Evolutionary conservation across 106 monocot species (phyloP), one percentile per base, ranked within the genome.

Genomic region (Posidonia australis): DNA sequence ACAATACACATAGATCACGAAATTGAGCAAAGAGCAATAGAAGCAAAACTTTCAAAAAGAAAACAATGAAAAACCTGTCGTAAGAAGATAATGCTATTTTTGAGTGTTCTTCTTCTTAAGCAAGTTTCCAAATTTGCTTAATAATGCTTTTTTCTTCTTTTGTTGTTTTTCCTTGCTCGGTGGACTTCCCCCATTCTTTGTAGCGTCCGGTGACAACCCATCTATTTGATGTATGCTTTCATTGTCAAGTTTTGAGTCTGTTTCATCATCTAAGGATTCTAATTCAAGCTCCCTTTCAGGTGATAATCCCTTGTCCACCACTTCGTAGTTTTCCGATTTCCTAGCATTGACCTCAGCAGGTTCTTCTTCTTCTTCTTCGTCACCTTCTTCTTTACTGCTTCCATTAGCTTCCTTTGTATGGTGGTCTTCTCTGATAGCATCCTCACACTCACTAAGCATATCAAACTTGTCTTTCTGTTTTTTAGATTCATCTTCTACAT

Each of bases 111-210:
- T 83, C 72, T 85, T 85, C 71, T 84, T 84, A 63, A 85, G 67
- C 36, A 85, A 54, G 66, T 66, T 74, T 13, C 85, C 81, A 36
- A 85, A 73, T 41, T 78, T 85, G 22, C 54, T 70, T 17, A 85
- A 21, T 43, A 80, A 64, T 0, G 80, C 54, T 67, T 76, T 80
- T 74, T 83, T 88, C 74, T 88, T 83, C 80, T 81, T 80, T 21
- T 74, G 72, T 21, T 71, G 69, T 28, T 46, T 48, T 51, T 69
- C 62, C 44, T 73, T 71, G 16, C 16, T 76, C 10, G 65, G 72
- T 1, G 78, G 62, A 0, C 48, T 28, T 17, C 29, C 58, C 0
- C 77, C 72, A 51, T 74, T 74, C 7, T 72, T 78, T 23, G 28
- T 46, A n/a, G 36, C 63, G 13, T 72, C 75, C 5, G 23, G 31